Evolutionary conservation across 306 rosid genomes (phyloP), one percentile per base, ranked within the genome.

Genomic region (Cucurbita ficifolia): DNA sequence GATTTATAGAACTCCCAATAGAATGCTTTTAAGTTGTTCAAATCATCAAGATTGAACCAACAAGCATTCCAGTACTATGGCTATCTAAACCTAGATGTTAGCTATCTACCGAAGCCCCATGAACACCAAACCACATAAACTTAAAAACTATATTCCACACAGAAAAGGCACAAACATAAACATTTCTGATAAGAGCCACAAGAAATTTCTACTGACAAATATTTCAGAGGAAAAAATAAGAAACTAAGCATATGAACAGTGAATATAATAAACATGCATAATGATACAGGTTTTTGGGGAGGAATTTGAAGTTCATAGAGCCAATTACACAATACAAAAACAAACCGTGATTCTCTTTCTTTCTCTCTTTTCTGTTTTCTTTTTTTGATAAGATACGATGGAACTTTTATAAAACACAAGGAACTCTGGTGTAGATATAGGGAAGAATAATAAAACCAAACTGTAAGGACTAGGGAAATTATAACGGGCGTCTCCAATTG

Each of bases 11-110:
- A 81, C 70, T 84, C 83, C 79, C 33, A 81, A 77, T 76, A 77
- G 82, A 75, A 80, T 72, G 70, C 57, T 79, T 11, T 70, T 71
- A 79, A 79, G 76, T 81, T 72, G 80, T 73, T 79, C 38, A 70
- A 77, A 79, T 60, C 80, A 74, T 68, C 70, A 79, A 75, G 64
- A 70, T 65, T 77, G 81, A 61, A 79, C 79, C 33, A 38, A 74
- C 43, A 72, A 61, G 67, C 63, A 76, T 76, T 78, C 69, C 22
- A 70, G 59, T 57, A 54, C 78, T 61, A 51, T 52, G 72, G 76
- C 77, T 77, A 63, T 60, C 72, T 53, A 76, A 52, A 51, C 78
- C 70, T 29, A 78, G 62, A 77, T 57, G 63, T 62, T 62, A 53
- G 77, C 52, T 42, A 19, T 65, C 67, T 50, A 57, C 67, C 81